phyloP scores from a whole-genome alignment of 208 protist species.

The Wallacemonas collosoma region DNA sequence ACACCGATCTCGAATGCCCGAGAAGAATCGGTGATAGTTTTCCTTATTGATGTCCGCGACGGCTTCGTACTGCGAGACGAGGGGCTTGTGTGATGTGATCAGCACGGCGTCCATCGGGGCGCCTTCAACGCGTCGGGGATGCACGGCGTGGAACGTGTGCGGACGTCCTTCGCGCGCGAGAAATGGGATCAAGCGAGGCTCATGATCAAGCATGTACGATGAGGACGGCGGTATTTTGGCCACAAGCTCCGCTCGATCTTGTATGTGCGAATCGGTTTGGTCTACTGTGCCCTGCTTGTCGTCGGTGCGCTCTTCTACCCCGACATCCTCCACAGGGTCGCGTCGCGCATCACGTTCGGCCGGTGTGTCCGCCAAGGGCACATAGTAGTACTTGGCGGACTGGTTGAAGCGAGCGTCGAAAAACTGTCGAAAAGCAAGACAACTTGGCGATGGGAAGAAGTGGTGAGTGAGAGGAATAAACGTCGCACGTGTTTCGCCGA shows the following conservation, averaged over 20 bases:
- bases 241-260: background rate
- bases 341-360: background rate
- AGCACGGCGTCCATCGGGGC: constrained; percentile 9
- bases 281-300: background rate
- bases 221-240: background rate
- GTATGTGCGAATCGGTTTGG: background rate
- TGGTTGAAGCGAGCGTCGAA: constrained; percentile 45
- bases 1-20: constrained; percentile 17
- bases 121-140: constrained; percentile 9
- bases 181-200: constrained; percentile 13
- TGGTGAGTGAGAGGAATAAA: constrained; percentile 53
- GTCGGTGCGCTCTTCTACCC: background rate
- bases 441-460: constrained; percentile 59
- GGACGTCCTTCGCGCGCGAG: background rate
- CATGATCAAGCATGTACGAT: constrained; percentile 11
- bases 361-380: constrained; percentile 23
- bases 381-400: constrained; percentile 64
- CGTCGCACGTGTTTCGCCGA: constrained; percentile 37
- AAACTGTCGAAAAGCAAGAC: constrained; percentile 59
- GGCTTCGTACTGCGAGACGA: constrained; percentile 8
- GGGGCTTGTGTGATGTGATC: background rate
- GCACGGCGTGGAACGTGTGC: background rate
- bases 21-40: constrained; percentile 45
- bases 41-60: constrained; percentile 29
- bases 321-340: constrained; percentile 1